Percentiles rank a stretch among this genome's conserved stretches.
These are phyloP conservation scores for Cenchrus americanus DNA, from an alignment of 176 grass and related monocot genomes.

Conservation along the genomic window DNA sequence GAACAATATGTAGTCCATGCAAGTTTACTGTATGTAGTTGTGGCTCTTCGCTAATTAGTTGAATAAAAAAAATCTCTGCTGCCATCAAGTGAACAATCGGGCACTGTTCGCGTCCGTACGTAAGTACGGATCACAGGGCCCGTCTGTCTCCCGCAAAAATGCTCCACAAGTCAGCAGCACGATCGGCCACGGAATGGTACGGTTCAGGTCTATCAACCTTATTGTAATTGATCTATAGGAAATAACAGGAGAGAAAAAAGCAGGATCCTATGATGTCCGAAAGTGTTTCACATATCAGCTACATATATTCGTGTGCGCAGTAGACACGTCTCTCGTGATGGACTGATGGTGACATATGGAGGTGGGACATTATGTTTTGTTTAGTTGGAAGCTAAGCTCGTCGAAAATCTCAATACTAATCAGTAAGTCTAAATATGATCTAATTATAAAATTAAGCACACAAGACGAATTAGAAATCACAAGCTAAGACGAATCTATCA, in stretches of 20 bases:
- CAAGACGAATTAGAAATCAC: too few relatives aligned
- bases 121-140: constrained; percentile 2
- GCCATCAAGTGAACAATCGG: neutral
- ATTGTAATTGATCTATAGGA: neutral
- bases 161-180: neutral
- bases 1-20: neutral
- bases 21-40: constrained; percentile 2
- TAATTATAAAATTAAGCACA: too few relatives aligned
- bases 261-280: neutral
- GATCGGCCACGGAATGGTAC: neutral
- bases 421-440: too few relatives aligned
- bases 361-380: too few relatives aligned
- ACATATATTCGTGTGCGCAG: neutral
- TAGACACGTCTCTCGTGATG: constrained; percentile 2
- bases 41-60: neutral
- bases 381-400: too few relatives aligned
- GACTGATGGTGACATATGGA: neutral
- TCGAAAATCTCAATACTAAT: too few relatives aligned
- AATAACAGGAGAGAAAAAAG: neutral
- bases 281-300: neutral
- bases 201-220: neutral
- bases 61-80: neutral
- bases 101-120: neutral
- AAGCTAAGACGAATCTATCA: too few relatives aligned
- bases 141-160: neutral